Evolutionary conservation across 495 filamentous ascomycete species (phyloP).

Genomic region (Penicillium flavigenum): DNA sequence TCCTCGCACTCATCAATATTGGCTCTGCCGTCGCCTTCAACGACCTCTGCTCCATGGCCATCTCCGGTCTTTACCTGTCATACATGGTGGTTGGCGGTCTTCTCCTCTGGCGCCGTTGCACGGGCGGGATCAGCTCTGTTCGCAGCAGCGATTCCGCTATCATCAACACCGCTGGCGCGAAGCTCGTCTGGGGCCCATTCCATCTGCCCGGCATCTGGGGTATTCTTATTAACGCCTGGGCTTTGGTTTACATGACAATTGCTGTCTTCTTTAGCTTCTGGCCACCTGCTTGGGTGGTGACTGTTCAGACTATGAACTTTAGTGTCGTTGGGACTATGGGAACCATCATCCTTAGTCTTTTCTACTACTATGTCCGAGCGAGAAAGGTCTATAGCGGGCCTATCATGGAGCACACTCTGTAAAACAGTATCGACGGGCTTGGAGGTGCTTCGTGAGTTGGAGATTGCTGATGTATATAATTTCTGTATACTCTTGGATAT

Average conservation of each 20-base stretch:
- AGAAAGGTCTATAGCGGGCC: constrained; percentile 46
- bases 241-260: constrained; percentile 47
- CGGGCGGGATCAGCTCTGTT: constrained; percentile 31
- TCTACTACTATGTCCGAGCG: constrained; percentile 48
- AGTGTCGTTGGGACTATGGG: constrained; percentile 44
- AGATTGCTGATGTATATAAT: not conserved
- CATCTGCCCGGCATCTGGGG: constrained; percentile 33
- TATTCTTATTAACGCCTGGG: constrained; percentile 28
- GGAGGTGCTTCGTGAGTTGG: not conserved
- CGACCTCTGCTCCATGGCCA: constrained; percentile 42
- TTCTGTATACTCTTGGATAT: not conserved
- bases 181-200: constrained; percentile 44
- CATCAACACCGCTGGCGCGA: constrained; percentile 31
- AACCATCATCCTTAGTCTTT: constrained; percentile 42
- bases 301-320: constrained; percentile 45
- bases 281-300: constrained; percentile 37
- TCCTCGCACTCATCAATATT: constrained; percentile 48
- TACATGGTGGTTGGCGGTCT: constrained; percentile 45
- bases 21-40: constrained; percentile 50
- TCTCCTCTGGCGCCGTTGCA: constrained; percentile 49
- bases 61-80: constrained; percentile 44
- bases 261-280: constrained; percentile 55
- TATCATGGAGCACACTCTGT: constrained; percentile 36
- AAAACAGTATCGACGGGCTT: not conserved
- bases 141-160: constrained; percentile 20